These are phyloP conservation scores for Linnemannia hyalina DNA, from an alignment of 192 early-diverging fungal genomes.

Conservation along the genomic window DNA sequence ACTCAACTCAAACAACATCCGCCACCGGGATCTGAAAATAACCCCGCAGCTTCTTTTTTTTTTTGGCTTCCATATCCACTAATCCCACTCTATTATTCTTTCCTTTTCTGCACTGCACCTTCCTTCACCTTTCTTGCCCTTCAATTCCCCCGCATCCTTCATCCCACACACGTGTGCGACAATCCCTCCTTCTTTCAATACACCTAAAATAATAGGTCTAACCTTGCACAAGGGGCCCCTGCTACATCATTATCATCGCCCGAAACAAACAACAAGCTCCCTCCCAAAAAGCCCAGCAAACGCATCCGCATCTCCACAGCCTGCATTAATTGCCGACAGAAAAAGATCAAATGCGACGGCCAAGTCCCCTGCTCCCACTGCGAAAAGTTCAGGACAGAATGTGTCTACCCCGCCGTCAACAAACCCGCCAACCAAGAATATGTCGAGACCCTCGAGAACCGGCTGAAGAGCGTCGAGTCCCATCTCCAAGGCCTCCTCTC, in stretches of 20 bases:
- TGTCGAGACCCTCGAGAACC: conserved; percentile 54
- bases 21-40: conserved; percentile 2
- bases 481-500: conserved; percentile 52
- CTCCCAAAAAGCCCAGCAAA: conserved; percentile 50
- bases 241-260: conserved; percentile 21
- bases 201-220: conserved; percentile 15
- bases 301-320: conserved; percentile 61
- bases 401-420: conserved; percentile 34
- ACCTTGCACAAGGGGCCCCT: conserved; percentile 40
- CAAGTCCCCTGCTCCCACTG: conserved; percentile 57
- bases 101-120: neutral
- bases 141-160: conserved; percentile 7
- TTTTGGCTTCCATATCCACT: neutral
- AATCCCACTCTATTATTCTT: conserved; percentile 10
- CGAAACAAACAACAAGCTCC: conserved; percentile 20
- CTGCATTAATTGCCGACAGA: conserved; percentile 57
- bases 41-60: neutral
- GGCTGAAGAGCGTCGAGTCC: conserved; percentile 49
- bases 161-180: neutral
- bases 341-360: conserved; percentile 63
- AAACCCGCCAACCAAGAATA: conserved; percentile 56
- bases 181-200: neutral
- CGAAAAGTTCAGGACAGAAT: conserved; percentile 49
- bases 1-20: neutral
- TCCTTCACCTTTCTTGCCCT: no score